Evolutionary conservation across 805 yeast genomes (phyloP), one percentile per base, ranked within the genome.

Genomic region (Yamadazyma endophytica): DNA sequence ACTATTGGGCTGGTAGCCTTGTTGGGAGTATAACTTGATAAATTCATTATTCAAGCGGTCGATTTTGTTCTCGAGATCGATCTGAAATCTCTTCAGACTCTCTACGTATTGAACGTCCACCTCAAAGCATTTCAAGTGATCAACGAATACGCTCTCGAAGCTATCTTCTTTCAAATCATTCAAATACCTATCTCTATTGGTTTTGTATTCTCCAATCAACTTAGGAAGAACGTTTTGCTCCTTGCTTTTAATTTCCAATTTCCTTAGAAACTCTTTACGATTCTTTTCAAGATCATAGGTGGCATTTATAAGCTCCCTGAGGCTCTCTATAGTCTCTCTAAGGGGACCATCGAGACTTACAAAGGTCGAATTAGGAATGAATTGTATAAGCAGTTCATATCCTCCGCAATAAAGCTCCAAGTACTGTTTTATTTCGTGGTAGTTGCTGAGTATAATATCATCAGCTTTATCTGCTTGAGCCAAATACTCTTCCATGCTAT

Each of bases 381-480:
- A 58, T 13, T 44, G 39, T 14, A 41, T 43, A 9, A 74, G 43
- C 3, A 49, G 33, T 2, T 56, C 56, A 21, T 43, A 46, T 0
- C 73, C 72, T 7, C 68, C 66, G 17, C 64, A 61, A 36, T 68
- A 70, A 4, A 71, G 52, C 23, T 52, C 56, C 14, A 86, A 43
- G 7, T 52, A 47, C 1, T 69, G 64, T 33, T 67, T 71, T 28
- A 83, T 61, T n/a, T 68, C 64, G 1, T 50, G 41, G 40, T 76
- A 73, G 28, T 73, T 71, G 3, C 56, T 50, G 5, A 53, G 43
- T 0, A 85, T 72, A 2, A 70, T 58, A 3, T 52, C 52, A 52
- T 88, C 95, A 6, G 92, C 83, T 3, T 58, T 47, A 17, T 58
- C 54, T 1, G 95, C 92, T 39, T 75, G 76, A 1, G 47, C 43